These are phyloP conservation scores for Fusarium heterosporum DNA, from an alignment of 2,329 filamentous ascomycete genomes.

Conservation along the genomic window DNA sequence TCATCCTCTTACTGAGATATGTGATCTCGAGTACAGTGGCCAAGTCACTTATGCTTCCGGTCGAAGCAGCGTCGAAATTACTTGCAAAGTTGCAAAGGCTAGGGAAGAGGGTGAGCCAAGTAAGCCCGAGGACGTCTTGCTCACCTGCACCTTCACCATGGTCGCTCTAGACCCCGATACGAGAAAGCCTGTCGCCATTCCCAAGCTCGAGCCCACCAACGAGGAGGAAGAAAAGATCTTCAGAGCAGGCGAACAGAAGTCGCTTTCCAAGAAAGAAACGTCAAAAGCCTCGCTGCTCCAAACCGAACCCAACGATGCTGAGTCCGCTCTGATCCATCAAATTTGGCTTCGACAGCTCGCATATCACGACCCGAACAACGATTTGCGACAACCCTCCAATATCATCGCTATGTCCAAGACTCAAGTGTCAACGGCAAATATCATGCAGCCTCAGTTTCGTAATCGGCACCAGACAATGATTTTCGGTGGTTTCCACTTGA, in stretches of 20 bases:
- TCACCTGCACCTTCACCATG: slow-evolving; percentile 56
- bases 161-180: slow-evolving; percentile 47
- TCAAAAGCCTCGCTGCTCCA: slow-evolving; percentile 44
- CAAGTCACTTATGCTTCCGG: slow-evolving; percentile 76
- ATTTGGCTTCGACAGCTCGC: slow-evolving; percentile 48
- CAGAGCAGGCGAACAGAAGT: slow-evolving; percentile 46
- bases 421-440: slow-evolving; percentile 44
- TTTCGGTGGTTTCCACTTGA: slow-evolving; percentile 49
- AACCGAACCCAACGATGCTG: slow-evolving; percentile 46
- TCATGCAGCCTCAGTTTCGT: slow-evolving; percentile 49
- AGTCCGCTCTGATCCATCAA: slow-evolving; percentile 48
- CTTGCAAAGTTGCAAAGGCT: slow-evolving; percentile 77
- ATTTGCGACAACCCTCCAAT: slow-evolving; percentile 43
- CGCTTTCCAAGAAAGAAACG: slow-evolving; percentile 42
- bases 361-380: slow-evolving; percentile 47
- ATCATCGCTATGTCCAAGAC: slow-evolving; percentile 48
- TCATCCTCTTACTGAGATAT: slow-evolving; percentile 79
- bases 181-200: slow-evolving; percentile 46
- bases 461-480: slow-evolving; percentile 50
- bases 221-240: slow-evolving; percentile 47
- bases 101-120: slow-evolving; percentile 67
- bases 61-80: slow-evolving; percentile 78
- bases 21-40: slow-evolving; percentile 78
- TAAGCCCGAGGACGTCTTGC: slow-evolving; percentile 57
- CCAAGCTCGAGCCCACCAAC: slow-evolving; percentile 42